Conservation (phyloP, 306 rosid species). For the Fagus sylvatica region DNA sequence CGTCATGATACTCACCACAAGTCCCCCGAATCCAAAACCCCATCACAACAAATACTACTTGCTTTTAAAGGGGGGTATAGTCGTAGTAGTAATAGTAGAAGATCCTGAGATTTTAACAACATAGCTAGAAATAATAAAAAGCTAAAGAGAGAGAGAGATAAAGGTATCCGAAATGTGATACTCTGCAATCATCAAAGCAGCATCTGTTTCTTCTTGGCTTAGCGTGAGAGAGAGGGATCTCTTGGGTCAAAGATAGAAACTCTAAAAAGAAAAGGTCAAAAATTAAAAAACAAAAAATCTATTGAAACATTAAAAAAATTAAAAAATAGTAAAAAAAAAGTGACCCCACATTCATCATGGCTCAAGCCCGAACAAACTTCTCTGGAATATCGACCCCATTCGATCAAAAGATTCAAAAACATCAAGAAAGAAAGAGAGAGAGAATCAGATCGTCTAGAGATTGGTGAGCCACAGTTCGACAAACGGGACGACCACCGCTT, state of each 20-base stretch:
- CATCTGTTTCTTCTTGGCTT: slow-evolving; percentile 36
- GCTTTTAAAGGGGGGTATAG: slow-evolving; percentile 28
- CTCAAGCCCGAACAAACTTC: slow-evolving; percentile 35
- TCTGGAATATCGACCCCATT: slow-evolving; percentile 41
- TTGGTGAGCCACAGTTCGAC: slow-evolving; percentile 60
- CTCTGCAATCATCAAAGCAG: slow-evolving; percentile 27
- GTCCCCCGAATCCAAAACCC: slow-evolving; percentile 39
- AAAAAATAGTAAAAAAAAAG: not conserved
- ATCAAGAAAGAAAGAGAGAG: slow-evolving; percentile 21
- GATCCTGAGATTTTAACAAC: slow-evolving; percentile 28
- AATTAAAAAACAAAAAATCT: not conserved
- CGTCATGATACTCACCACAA: slow-evolving; percentile 52
- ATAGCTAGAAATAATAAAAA: slow-evolving; percentile 7
- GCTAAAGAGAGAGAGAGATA: slow-evolving; percentile 29
- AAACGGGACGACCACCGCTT: slow-evolving; percentile 86
- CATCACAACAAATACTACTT: slow-evolving; percentile 12
- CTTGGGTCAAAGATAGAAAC: slow-evolving; percentile 65
- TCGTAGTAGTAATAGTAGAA: slow-evolving; percentile 9
- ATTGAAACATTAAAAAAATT: not conserved
- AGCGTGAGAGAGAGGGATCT: slow-evolving; percentile 29
- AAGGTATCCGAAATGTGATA: slow-evolving; percentile 23
- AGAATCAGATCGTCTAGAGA: slow-evolving; percentile 79
- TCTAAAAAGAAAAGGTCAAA: slow-evolving; percentile 34
- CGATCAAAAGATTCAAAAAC: slow-evolving; percentile 55
- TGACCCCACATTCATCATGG: slow-evolving; percentile 46